phyloP scores from a whole-genome alignment of 768 basidiomycete genomes.

The Sutorius australiensis region DNA sequence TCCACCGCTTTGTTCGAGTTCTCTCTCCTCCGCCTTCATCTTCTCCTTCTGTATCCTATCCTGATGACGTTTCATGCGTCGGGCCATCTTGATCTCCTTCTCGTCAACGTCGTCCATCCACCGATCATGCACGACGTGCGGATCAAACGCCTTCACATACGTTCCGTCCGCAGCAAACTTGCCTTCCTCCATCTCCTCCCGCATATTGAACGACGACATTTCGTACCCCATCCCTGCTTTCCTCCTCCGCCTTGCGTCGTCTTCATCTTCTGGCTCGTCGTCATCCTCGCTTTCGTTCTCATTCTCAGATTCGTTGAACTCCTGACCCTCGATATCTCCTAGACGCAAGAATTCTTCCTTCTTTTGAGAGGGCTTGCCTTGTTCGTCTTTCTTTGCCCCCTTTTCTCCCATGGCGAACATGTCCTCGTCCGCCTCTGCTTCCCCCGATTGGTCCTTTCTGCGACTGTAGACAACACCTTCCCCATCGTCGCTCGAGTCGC shows the following conservation, averaged over 20 bases:
- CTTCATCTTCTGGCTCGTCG: conserved; percentile 58
- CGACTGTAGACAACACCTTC: conserved; percentile 90
- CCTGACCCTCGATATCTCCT: conserved; percentile 97
- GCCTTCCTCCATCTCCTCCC: conserved; percentile 97
- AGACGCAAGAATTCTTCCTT: conserved; percentile 76
- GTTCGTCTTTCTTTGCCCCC: conserved; percentile 45
- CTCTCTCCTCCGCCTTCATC: conserved; percentile 68
- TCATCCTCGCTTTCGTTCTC: conserved; percentile 43
- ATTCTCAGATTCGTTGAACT: conserved; percentile 49
- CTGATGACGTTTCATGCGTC: conserved; percentile 68
- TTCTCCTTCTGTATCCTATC: conserved; percentile 70
- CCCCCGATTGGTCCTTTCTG: conserved; percentile 48
- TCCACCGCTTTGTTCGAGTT: conserved; percentile 65
- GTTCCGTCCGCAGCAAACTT: conserved; percentile 93
- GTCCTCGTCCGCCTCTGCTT: conserved; percentile 65
- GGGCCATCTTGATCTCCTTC: conserved; percentile 77
- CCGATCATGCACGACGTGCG: conserved; percentile 85
- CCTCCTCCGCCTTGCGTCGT: conserved; percentile 68
- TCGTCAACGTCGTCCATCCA: conserved; percentile 96
- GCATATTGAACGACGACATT: conserved; percentile 97
- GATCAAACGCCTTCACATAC: conserved; percentile 83
- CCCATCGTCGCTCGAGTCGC: conserved; percentile 91
- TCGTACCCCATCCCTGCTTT: conserved; percentile 93
- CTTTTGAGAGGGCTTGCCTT: conserved; percentile 46
- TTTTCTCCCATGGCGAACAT: conserved; percentile 74